Evolutionary conservation across 1,284 basidiomycete genomes (phyloP).

Genomic region (Malassezia japonica): DNA sequence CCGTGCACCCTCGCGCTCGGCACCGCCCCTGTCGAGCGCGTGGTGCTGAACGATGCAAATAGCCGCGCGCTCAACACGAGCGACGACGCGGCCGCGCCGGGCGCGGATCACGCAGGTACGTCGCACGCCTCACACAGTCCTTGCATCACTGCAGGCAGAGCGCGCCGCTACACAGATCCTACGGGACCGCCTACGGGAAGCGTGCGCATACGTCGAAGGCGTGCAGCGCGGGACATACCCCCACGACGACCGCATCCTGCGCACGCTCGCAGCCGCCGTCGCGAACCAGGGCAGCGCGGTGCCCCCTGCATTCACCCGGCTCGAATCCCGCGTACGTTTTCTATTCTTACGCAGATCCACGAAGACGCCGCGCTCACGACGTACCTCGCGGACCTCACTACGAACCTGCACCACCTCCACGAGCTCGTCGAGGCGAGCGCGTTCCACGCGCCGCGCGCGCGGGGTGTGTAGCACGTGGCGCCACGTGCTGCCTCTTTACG

Average conservation of each 20-base stretch:
- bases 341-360: not conserved
- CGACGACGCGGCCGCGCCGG: not conserved
- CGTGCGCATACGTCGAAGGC: conserved; percentile 59
- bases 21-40: conserved; percentile 55
- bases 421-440: conserved; percentile 50
- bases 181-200: conserved; percentile 69
- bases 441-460: not conserved
- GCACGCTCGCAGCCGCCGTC: conserved; percentile 71
- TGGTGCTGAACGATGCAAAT: conserved; percentile 45
- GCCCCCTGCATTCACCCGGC: not conserved
- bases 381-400: conserved; percentile 74
- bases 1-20: not conserved
- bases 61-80: not conserved
- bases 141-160: conserved; percentile 76
- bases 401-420: conserved; percentile 71
- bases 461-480: conserved; percentile 13
- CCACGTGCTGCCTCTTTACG: conserved; percentile 7
- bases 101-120: not conserved
- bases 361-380: conserved; percentile 74
- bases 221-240: not conserved
- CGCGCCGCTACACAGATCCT: conserved; percentile 88
- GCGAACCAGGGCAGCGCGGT: conserved; percentile 53
- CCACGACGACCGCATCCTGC: conserved; percentile 58
- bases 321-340: not conserved
- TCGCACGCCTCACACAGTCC: conserved; percentile 55